Conservation (phyloP, 2,329 filamentous ascomycete genomes). For the Fusarium sp. region DNA sequence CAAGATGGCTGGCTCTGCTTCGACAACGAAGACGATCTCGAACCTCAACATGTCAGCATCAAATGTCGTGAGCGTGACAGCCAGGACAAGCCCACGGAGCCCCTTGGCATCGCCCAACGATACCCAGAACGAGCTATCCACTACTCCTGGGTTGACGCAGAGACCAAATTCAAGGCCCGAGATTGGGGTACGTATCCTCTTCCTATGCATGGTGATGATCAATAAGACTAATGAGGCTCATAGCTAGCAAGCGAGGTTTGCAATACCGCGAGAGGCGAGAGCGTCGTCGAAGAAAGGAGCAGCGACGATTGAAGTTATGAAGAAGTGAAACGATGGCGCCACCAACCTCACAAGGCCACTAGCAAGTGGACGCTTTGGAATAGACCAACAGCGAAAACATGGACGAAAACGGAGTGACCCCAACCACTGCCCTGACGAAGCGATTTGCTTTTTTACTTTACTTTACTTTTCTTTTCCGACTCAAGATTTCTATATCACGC, state of each 20-base stretch:
- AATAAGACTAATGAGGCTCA: conserved; percentile 35
- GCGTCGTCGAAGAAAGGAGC: conserved; percentile 56
- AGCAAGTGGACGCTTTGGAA: background rate
- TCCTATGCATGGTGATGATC: background rate
- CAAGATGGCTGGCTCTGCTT: conserved; percentile 58
- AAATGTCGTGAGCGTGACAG: conserved; percentile 57
- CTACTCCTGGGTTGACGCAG: conserved; percentile 60
- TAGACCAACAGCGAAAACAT: conserved; percentile 7
- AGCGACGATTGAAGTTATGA: conserved; percentile 55
- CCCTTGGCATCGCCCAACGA: conserved; percentile 57
- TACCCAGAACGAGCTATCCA: conserved; percentile 63
- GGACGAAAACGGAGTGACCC: conserved; percentile 14
- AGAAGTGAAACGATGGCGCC: conserved; percentile 19
- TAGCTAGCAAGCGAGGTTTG: conserved; percentile 54
- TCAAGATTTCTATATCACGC: conserved; percentile 18
- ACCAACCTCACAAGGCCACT: conserved; percentile 13
- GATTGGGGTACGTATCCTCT: conserved; percentile 57
- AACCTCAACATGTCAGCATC: conserved; percentile 55
- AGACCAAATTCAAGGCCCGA: conserved; percentile 55
- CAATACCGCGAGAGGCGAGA: conserved; percentile 57
- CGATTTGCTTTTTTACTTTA: conserved; percentile 17
- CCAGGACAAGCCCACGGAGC: conserved; percentile 55
- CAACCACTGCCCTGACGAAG: conserved; percentile 27
- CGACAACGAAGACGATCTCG: conserved; percentile 56
- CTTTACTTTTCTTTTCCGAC: background rate